phyloP scores from a whole-genome alignment of 1,284 basidiomycete genomes.

The Trametes polyzona region DNA sequence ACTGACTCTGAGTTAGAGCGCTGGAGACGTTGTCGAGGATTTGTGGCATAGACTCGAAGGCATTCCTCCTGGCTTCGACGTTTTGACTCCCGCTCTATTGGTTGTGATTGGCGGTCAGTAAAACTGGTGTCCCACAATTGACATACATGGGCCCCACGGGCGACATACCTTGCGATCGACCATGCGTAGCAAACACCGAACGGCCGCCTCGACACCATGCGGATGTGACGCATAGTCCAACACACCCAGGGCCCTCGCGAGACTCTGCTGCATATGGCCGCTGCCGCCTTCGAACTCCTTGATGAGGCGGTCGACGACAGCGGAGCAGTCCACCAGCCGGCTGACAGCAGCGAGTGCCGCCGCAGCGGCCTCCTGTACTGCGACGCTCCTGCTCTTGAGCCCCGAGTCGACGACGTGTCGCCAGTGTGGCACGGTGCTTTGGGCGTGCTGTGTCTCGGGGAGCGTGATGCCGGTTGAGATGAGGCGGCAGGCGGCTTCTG shows the following conservation, averaged over 20 bases:
- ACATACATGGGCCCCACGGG: slow-evolving; percentile 9
- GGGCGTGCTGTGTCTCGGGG: slow-evolving; percentile 50
- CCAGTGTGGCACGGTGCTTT: slow-evolving; percentile 61
- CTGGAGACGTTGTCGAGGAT: slow-evolving; percentile 55
- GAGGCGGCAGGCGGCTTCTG: slow-evolving; percentile 75
- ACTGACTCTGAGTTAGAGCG: slow-evolving; percentile 52
- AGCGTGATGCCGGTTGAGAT: slow-evolving; percentile 69
- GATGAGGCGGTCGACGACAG: slow-evolving; percentile 69
- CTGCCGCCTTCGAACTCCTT: slow-evolving; percentile 61
- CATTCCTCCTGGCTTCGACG: slow-evolving; percentile 74
- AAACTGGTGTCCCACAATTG: background rate
- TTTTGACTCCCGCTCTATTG: slow-evolving; percentile 45
- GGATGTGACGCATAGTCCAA: slow-evolving; percentile 66
- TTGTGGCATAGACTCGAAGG: slow-evolving; percentile 65
- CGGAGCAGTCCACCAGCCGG: slow-evolving; percentile 63
- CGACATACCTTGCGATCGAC: slow-evolving; percentile 56
- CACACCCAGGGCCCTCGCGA: slow-evolving; percentile 76
- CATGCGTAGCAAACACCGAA: slow-evolving; percentile 63
- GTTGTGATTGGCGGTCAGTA: background rate
- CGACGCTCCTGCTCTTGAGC: slow-evolving; percentile 65
- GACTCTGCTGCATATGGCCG: slow-evolving; percentile 72
- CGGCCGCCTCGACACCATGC: slow-evolving; percentile 53
- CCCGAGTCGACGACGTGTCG: slow-evolving; percentile 71
- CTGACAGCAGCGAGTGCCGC: slow-evolving; percentile 69
- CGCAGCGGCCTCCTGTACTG: slow-evolving; percentile 79